These are phyloP conservation scores for Helichrysum umbraculigerum DNA, from an alignment of 129 eudicot genomes.

Conservation along the genomic window DNA sequence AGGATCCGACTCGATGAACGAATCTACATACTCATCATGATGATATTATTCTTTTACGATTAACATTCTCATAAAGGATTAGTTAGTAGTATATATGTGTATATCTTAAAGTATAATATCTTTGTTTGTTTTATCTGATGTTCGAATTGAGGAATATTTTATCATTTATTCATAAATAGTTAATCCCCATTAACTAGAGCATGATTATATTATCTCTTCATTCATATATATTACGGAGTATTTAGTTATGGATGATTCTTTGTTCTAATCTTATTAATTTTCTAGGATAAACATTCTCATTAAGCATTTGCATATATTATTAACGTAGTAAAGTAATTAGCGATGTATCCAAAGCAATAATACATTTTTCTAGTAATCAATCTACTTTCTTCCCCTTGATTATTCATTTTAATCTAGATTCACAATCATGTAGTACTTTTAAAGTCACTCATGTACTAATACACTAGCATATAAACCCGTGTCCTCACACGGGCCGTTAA, in stretches of 20 bases:
- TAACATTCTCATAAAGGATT: not conserved
- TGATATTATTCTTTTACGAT: not conserved
- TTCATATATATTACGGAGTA: no score
- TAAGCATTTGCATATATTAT: not conserved
- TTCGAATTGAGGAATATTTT: conserved; percentile 4
- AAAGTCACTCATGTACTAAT: not conserved
- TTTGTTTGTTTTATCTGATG: not conserved
- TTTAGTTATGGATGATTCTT: not conserved
- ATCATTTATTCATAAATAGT: conserved; percentile 5
- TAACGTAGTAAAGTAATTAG: not conserved
- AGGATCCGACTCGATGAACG: not conserved
- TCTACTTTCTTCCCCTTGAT: not conserved
- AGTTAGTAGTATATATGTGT: not conserved
- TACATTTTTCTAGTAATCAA: not conserved
- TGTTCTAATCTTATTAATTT: not conserved
- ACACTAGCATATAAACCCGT: no score
- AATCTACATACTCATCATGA: not conserved
- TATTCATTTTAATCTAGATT: not conserved
- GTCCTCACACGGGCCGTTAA: no score
- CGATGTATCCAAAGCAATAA: conserved; percentile 3
- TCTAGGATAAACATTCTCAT: not conserved
- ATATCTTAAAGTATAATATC: not conserved
- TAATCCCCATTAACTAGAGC: conserved; percentile 19
- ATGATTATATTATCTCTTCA: conserved; percentile 17
- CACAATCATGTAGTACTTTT: not conserved